These are phyloP conservation scores for Cyberlindnera euphorbiae DNA, from an alignment of 805 yeast genomes.

Conservation along the genomic window DNA sequence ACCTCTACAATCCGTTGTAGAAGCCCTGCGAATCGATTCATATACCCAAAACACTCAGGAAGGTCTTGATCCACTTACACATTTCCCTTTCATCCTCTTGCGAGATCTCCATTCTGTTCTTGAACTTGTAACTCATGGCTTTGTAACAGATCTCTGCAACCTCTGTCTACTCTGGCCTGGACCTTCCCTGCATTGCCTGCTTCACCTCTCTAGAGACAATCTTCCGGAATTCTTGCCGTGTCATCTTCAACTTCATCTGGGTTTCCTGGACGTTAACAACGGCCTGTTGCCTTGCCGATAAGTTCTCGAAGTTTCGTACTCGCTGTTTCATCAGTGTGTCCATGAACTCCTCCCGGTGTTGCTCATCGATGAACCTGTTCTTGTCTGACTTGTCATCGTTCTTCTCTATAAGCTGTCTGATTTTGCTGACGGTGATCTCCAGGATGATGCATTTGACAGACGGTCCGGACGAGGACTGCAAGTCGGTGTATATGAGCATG, in stretches of 20 bases:
- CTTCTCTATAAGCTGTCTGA: constrained; percentile 7
- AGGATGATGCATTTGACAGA: constrained; percentile 19
- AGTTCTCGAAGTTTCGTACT: constrained; percentile 9
- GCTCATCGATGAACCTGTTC: constrained; percentile 20
- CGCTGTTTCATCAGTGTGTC: constrained; percentile 20
- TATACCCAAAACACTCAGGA: constrained; percentile 12
- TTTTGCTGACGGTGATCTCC: constrained; percentile 11
- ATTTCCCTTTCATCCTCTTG: constrained; percentile 12
- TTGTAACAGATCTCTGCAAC: constrained; percentile 24
- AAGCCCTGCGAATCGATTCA: too few relatives aligned
- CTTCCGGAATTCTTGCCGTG: constrained; percentile 17
- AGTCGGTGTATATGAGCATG: constrained; percentile 22
- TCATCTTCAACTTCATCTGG: constrained; percentile 12
- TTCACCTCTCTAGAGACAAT: constrained; percentile 18
- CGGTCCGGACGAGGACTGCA: not conserved
- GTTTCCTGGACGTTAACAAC: constrained; percentile 17
- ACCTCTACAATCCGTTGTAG: too few relatives aligned
- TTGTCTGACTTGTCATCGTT: constrained; percentile 1
- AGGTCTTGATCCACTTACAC: constrained; percentile 17
- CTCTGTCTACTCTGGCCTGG: constrained; percentile 17
- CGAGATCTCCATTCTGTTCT: constrained; percentile 7
- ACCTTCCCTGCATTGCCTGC: constrained; percentile 9
- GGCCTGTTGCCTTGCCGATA: constrained; percentile 18
- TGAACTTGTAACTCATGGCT: constrained; percentile 21
- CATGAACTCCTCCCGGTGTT: constrained; percentile 23